Conservation (phyloP, 1,284 basidiomycete species). For the Lentinus polychrous region DNA sequence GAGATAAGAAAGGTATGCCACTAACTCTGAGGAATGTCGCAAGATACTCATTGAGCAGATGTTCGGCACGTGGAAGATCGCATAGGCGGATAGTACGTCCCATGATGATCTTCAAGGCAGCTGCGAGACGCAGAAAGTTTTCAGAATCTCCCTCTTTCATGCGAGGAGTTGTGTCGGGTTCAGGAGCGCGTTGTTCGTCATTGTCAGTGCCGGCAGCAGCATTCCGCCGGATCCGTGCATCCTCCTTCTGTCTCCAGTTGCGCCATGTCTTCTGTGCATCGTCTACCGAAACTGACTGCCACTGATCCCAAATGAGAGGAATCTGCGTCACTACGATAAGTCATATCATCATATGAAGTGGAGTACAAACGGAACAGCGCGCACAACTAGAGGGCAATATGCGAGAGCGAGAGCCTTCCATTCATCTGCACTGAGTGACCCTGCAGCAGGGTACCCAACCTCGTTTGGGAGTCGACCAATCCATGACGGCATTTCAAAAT, state of each 20-base stretch:
- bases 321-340: neutral
- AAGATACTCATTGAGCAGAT: constrained; percentile 7
- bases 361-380: constrained; percentile 4
- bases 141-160: constrained; percentile 9
- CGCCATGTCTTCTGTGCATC: neutral
- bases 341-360: neutral
- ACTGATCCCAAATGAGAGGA: constrained; percentile 3
- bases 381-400: constrained; percentile 21
- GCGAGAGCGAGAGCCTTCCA: constrained; percentile 20
- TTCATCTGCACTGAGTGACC: constrained; percentile 27
- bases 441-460: constrained; percentile 29
- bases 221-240: too few relatives aligned
- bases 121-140: constrained; percentile 10
- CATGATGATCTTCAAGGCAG: constrained; percentile 10
- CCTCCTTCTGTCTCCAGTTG: constrained; percentile 8
- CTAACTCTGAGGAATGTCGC: neutral
- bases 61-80: constrained; percentile 6
- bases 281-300: too few relatives aligned
- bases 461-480: constrained; percentile 21
- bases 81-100: neutral
- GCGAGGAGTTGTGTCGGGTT: neutral
- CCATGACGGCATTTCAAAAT: constrained; percentile 27
- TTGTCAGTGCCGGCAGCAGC: too few relatives aligned
- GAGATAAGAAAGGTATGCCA: constrained; percentile 2
- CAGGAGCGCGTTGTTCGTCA: neutral